Base-by-base conservation (phyloP, 2,329 filamentous ascomycete species). In the Colletotrichum sp. region DNA sequence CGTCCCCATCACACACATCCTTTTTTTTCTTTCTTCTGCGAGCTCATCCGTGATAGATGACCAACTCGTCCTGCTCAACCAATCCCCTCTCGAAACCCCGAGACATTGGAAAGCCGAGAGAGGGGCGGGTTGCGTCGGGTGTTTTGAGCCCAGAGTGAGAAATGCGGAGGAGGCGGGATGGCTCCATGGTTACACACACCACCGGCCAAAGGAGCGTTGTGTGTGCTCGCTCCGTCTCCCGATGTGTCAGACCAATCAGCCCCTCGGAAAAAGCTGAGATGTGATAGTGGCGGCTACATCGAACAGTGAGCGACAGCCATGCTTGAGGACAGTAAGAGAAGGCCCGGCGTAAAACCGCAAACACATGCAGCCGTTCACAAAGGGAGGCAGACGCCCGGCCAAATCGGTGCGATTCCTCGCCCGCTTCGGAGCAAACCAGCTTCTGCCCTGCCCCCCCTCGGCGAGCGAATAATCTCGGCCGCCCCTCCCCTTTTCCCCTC, bases 381-480 rank as follows among this genome's bases (percentile, higher is more conserved):
- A 44, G 34, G 34, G 62, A 64, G 62, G 24, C 62, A 39, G 21
- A 12, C 24, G 21, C 13, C 8, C 21, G 34, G 62, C 62, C 76
- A 77, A 77, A 77, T 77, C 69, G 76, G 73, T 68, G 65, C 39
- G 68, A 77, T 77, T 74, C 74, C 76, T 69, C 68, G 34, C 39
- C 28, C 21, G 16, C 18, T 69, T 66, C 64, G 44, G 63, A 36
- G 57, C 39, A n/a, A 15, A 16, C 32, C 28, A 26, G 55, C 32
- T 69, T 9, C n/a, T 15, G 28, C 8, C 32, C 13, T 21, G 18
- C 18, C 57, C 26, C 28, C 28, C 59, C 59, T 65, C n/a, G 66
- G 57, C 60, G 60, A 75, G 69, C 69, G 8, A 34, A 18, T 59
- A 24, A 28, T 59, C 16, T 65, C 74, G 28, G 55, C 74, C 57